Evolutionary conservation across 305 asterid species (phyloP), one percentile per base, ranked within the genome.

Genomic region (Solanum hybrid): DNA sequence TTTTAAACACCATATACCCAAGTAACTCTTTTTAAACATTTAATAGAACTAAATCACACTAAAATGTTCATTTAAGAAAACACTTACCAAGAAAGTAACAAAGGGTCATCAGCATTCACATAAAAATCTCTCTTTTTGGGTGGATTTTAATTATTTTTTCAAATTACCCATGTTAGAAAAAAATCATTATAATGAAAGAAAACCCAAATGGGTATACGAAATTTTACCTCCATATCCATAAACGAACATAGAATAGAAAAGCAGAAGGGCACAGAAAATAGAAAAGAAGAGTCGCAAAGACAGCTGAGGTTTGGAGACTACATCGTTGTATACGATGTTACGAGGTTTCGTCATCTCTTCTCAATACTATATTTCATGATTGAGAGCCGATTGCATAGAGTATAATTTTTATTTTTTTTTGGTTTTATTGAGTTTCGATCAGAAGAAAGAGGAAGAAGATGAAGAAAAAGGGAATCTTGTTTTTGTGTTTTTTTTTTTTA

Each of bases 201-300:
- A 68, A 73, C 10, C 7, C 37, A 3, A 57, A 91, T 9, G 65
- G 82, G 73, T 24, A 15, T 17, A 76, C 9, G 84, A 72, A 20
- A 73, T 38, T 73, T 94, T 95, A 89, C 96, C 97, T 77, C 76
- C 33, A 76, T 88, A 24, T n/a, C 90, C 85, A 10, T 79, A 51
- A 95, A 90, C 91, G 95, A 93, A 89, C 94, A 93, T 84, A 78
- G 97, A 91, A 89, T 95, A 94, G 90, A 94, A 93, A 91, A 95
- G 91, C 12, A 95, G 36, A 88, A 90, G 73, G 72, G 90, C 89
- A 38, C 94, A 93, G 96, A 96, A 95, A 88, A 95, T 87, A 20
- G 96, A 92, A 91, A 94, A 92, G 91, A 95, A 92, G 29, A 95
- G 91, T 7, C 95, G 94, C 79, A 93, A 68, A 33, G 96, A 94